These are phyloP conservation scores for Teratosphaeria nubilosa DNA, from an alignment of 2,329 filamentous ascomycete species.

Conservation along the genomic window DNA sequence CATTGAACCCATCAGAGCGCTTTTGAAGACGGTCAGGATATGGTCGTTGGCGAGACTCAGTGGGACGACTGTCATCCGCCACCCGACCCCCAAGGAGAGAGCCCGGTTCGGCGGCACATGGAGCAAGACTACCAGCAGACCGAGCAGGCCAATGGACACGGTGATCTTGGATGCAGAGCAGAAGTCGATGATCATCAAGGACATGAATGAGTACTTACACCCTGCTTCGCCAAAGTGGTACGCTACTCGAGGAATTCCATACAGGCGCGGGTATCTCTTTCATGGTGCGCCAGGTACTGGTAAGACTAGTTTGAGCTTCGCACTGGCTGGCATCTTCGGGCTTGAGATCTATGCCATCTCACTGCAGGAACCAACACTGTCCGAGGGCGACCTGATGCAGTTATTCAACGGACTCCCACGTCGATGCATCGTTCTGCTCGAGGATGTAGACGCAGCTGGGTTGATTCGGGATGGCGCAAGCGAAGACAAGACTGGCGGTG, in stretches of 20 bases:
- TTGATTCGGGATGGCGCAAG: slow-evolving; percentile 28
- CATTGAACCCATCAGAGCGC: slow-evolving; percentile 38
- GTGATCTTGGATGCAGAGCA: slow-evolving; percentile 61
- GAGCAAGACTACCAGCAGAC: slow-evolving; percentile 41
- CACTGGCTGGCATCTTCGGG: slow-evolving; percentile 38
- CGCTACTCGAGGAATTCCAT: slow-evolving; percentile 71
- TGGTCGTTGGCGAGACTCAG: slow-evolving; percentile 34
- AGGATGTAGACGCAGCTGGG: slow-evolving; percentile 40
- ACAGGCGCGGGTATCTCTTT: slow-evolving; percentile 73
- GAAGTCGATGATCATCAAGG: slow-evolving; percentile 56
- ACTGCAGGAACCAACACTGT: slow-evolving; percentile 59
- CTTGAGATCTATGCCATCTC: slow-evolving; percentile 37
- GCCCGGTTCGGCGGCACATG: slow-evolving; percentile 27
- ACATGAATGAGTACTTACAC: slow-evolving; percentile 71
- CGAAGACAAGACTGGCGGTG: slow-evolving; percentile 11
- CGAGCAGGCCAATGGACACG: slow-evolving; percentile 61
- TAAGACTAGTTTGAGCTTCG: slow-evolving; percentile 29
- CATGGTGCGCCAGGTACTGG: slow-evolving; percentile 51
- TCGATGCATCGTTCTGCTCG: slow-evolving; percentile 37
- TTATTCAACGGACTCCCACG: slow-evolving; percentile 35
- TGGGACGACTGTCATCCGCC: slow-evolving; percentile 36
- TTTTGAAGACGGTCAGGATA: slow-evolving; percentile 36
- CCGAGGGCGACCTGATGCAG: slow-evolving; percentile 50
- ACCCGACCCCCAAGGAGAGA: slow-evolving; percentile 34
- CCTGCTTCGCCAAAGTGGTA: slow-evolving; percentile 71